Conservation (phyloP, 495 filamentous ascomycete genomes). For the Talaromyces thailandensis region DNA sequence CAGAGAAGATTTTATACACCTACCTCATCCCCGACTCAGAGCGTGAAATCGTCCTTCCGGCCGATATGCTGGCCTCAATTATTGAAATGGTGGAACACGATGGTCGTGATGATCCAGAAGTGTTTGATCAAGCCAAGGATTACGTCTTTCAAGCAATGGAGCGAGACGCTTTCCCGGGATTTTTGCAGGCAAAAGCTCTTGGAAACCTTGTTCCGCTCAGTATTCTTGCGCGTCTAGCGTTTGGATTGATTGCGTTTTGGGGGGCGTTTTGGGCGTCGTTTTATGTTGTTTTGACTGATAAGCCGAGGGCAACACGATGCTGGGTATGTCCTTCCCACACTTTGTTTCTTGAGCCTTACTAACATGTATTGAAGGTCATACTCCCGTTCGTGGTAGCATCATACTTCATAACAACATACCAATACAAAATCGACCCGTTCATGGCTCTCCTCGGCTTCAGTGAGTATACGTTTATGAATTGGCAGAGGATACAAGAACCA, state of each 20-base stretch:
- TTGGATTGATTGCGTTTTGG: constrained; percentile 83
- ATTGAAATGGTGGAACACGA: constrained; percentile 78
- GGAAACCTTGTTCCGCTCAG: constrained; percentile 90
- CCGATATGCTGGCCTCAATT: constrained; percentile 73
- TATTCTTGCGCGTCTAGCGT: constrained; percentile 67
- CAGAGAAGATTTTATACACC: constrained; percentile 96
- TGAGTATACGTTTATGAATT: constrained; percentile 92
- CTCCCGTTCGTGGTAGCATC: constrained; percentile 88
- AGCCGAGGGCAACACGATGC: constrained; percentile 60
- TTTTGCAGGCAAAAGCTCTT: constrained; percentile 86
- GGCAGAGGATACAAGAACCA: constrained; percentile 74
- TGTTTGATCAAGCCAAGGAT: constrained; percentile 96
- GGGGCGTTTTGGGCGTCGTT: constrained; percentile 92
- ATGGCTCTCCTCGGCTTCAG: constrained; percentile 83
- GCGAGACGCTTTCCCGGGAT: constrained; percentile 93
- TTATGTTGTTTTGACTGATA: constrained; percentile 80
- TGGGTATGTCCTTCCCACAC: constrained; percentile 55
- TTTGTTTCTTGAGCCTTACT: not conserved
- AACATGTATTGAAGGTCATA: constrained; percentile 55
- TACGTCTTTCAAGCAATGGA: constrained; percentile 99
- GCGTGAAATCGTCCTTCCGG: constrained; percentile 87
- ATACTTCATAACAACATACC: constrained; percentile 80
- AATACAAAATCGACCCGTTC: constrained; percentile 88
- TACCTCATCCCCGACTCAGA: constrained; percentile 88
- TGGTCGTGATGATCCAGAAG: constrained; percentile 87